These are phyloP conservation scores for Alternaria brassicae DNA, from an alignment of 2,329 filamentous ascomycete genomes.

Conservation along the genomic window DNA sequence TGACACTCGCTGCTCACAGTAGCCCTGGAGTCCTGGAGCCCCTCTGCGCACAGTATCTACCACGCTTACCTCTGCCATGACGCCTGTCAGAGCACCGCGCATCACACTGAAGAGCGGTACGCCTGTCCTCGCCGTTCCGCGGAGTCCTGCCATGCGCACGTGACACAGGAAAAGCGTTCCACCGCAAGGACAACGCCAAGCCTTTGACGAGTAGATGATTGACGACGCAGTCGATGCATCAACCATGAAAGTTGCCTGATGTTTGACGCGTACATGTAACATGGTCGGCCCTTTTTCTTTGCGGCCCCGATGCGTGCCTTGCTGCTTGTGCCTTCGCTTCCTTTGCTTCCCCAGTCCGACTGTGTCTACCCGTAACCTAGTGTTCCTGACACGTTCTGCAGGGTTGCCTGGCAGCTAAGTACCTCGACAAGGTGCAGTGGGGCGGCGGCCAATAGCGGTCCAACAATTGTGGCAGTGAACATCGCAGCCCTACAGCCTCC, in stretches of 20 bases:
- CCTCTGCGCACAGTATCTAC: too few species aligned
- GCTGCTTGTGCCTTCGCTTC: too few species aligned
- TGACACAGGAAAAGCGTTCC: background rate
- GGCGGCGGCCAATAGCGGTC: conserved; percentile 33
- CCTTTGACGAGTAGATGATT: background rate
- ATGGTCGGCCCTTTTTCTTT: background rate
- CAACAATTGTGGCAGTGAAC: conserved; percentile 15
- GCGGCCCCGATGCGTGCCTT: background rate
- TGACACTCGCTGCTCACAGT: background rate
- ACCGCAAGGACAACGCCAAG: background rate
- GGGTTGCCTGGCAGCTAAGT: background rate
- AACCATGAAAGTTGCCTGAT: background rate
- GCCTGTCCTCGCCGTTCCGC: background rate
- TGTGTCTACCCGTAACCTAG: background rate
- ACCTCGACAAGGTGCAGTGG: conserved; percentile 6
- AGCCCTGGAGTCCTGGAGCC: too few species aligned
- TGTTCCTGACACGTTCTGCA: background rate
- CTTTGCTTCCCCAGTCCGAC: background rate
- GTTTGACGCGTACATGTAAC: background rate
- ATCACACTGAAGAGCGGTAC: background rate
- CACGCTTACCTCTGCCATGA: background rate
- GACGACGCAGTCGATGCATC: background rate
- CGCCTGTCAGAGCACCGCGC: background rate
- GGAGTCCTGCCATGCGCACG: background rate
- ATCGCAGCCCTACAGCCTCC: conserved; percentile 6